Evolutionary conservation across 176 grass and related monocot species (phyloP).

Genomic region (Oryza longistaminata): DNA sequence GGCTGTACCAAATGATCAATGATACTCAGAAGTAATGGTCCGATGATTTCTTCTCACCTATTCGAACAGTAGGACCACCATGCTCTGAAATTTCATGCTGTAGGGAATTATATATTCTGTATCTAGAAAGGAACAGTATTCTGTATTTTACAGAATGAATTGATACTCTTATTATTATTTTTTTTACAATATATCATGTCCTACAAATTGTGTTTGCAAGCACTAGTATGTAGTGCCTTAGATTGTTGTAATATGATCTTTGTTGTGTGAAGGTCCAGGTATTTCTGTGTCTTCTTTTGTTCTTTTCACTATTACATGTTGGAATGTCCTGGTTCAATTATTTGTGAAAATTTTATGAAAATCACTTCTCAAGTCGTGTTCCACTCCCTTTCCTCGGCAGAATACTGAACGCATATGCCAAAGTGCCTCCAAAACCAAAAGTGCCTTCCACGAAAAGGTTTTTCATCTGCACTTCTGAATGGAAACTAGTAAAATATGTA

Average conservation of each 20-base stretch:
- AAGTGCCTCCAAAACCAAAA: constrained; percentile 86
- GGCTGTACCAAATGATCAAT: too few relatives aligned
- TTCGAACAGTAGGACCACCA: not conserved
- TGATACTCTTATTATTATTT: not conserved
- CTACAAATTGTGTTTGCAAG: not conserved
- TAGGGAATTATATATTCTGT: not conserved
- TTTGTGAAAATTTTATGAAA: not conserved
- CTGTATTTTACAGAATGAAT: not conserved
- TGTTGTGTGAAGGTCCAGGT: not conserved
- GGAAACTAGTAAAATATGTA: not conserved
- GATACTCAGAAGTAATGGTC: not conserved
- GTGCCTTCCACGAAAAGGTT: constrained; percentile 73
- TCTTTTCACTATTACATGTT: not conserved
- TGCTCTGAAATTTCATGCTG: not conserved
- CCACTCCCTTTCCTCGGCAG: constrained; percentile 32
- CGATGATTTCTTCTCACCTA: not conserved
- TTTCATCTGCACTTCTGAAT: constrained; percentile 11
- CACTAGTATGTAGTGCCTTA: not conserved
- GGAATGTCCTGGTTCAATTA: not conserved
- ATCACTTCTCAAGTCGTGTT: not conserved
- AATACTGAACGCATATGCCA: constrained; percentile 87
- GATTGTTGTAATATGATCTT: not conserved
- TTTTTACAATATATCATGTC: not conserved
- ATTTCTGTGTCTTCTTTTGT: not conserved
- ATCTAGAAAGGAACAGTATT: not conserved